phyloP scores from a whole-genome alignment of 768 basidiomycete genomes.

The Leccinum olivaceopallidum region DNA sequence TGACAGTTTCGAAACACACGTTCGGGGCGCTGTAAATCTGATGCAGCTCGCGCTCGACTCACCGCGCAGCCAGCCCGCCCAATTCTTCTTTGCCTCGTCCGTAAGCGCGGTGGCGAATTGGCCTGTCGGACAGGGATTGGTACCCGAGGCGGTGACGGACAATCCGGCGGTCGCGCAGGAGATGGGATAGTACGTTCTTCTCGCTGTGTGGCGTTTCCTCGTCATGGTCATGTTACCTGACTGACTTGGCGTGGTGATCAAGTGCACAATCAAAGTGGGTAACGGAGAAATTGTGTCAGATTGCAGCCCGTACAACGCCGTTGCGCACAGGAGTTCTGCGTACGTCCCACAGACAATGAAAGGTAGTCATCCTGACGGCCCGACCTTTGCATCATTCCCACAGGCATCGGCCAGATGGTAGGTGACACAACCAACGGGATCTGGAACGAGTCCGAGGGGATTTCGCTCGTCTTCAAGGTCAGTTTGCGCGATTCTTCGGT shows the following conservation, averaged over 20 bases:
- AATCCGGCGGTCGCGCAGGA: constrained; percentile 32
- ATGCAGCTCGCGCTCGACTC: constrained; percentile 49
- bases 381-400: not conserved
- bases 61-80: constrained; percentile 30
- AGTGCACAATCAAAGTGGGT: constrained; percentile 50
- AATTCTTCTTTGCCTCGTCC: constrained; percentile 55
- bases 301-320: constrained; percentile 35
- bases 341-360: constrained; percentile 7
- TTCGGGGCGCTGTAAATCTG: constrained; percentile 50
- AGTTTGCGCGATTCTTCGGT: not conserved
- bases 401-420: constrained; percentile 58
- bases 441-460: constrained; percentile 53
- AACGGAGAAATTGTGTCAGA: constrained; percentile 49
- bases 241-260: not conserved
- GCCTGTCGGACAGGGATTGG: constrained; percentile 8
- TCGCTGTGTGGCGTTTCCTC: not conserved
- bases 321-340: constrained; percentile 23
- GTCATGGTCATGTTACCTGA: not conserved
- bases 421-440: constrained; percentile 49
- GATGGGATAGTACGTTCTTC: constrained; percentile 32
- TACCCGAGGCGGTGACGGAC: constrained; percentile 27
- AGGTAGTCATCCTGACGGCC: not conserved
- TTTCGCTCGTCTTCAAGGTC: constrained; percentile 34
- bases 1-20: constrained; percentile 43
- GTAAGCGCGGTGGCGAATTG: constrained; percentile 36